Conservation (phyloP, 257 asterid species). For the Orobanche coerulescens region DNA sequence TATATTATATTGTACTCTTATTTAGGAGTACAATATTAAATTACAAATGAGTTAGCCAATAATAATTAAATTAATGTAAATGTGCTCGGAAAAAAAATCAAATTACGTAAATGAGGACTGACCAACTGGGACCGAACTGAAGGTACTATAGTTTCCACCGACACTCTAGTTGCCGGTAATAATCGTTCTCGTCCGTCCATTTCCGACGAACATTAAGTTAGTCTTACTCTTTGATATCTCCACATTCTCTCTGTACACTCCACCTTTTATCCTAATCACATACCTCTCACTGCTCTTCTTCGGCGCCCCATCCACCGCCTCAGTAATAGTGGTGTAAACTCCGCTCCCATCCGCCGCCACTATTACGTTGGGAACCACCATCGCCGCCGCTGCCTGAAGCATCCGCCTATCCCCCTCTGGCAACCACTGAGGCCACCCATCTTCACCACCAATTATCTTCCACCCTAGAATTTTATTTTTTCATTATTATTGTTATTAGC, state of each 20-base stretch:
- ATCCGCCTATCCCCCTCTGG: background rate
- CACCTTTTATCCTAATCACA: background rate
- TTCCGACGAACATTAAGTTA: background rate
- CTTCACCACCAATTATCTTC: background rate
- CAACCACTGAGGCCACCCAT: background rate
- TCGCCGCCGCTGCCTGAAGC: background rate
- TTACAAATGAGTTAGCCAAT: too few species aligned
- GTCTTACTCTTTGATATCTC: background rate
- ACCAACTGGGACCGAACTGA: background rate
- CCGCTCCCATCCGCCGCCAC: background rate
- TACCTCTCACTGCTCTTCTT: background rate
- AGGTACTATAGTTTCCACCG: background rate
- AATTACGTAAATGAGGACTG: background rate
- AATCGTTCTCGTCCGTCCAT: background rate
- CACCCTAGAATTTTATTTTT: too few species aligned
- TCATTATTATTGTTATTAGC: too few species aligned
- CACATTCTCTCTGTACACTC: background rate
- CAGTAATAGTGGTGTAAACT: background rate
- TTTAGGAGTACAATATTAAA: too few species aligned
- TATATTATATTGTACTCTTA: too few species aligned
- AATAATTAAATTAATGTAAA: too few species aligned
- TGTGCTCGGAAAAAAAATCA: background rate
- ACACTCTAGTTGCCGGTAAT: background rate
- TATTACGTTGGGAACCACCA: background rate
- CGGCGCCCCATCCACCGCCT: background rate